Percentiles rank a stretch among this genome's conserved stretches.
Conservation (phyloP, 1,284 basidiomycete species). For the Papiliotrema terrestris region DNA sequence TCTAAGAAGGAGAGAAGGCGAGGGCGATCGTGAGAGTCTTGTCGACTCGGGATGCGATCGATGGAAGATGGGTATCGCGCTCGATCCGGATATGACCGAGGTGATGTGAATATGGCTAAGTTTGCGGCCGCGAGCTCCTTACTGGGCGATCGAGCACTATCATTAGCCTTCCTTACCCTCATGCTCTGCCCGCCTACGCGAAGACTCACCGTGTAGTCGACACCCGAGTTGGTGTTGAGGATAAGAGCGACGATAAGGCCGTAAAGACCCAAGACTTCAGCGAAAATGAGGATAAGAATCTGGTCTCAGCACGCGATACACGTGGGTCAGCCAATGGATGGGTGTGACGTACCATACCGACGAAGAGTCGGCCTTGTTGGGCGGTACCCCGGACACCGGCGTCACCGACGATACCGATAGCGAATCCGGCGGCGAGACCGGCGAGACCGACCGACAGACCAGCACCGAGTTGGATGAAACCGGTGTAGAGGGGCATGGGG, state of each 20-base stretch:
- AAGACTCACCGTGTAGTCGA: constrained; percentile 31
- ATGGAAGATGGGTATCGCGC: neutral
- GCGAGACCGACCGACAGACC: constrained; percentile 83
- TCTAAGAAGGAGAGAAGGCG: neutral
- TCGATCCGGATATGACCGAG: neutral
- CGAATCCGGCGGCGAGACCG: constrained; percentile 85
- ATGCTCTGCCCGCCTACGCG: too few relatives aligned
- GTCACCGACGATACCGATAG: constrained; percentile 93
- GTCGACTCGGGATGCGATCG: neutral
- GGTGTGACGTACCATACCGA: constrained; percentile 53
- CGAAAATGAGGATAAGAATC: constrained; percentile 89
- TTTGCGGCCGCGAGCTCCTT: neutral
- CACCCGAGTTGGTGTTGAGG: constrained; percentile 53
- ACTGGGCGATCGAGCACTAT: constrained; percentile 3
- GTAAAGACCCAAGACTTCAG: constrained; percentile 74
- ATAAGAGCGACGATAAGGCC: constrained; percentile 57
- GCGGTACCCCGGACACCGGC: constrained; percentile 87
- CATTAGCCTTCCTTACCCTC: too few relatives aligned
- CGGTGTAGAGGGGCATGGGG: constrained; percentile 68
- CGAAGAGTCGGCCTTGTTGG: constrained; percentile 89
- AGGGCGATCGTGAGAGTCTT: neutral
- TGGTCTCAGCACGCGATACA: constrained; percentile 23
- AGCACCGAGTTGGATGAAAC: constrained; percentile 85
- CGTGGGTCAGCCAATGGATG: neutral
- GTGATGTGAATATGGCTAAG: neutral